phyloP scores from a whole-genome alignment of 2,329 filamentous ascomycete genomes.

The Plenodomus tracheiphilus region DNA sequence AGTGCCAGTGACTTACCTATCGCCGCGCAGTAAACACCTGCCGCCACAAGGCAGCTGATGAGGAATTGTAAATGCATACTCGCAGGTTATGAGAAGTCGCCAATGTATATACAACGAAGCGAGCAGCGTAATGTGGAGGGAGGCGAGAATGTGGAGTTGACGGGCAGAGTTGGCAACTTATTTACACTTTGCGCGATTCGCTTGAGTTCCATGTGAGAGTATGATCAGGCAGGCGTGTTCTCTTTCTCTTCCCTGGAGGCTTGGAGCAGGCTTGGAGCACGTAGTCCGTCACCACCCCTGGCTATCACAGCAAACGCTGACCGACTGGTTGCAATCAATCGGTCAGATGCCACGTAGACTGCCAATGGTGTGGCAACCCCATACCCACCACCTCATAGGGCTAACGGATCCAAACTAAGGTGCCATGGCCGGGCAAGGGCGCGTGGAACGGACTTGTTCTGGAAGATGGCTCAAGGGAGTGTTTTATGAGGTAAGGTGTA shows the following conservation, averaged over 20 bases:
- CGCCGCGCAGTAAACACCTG: constrained; percentile 24
- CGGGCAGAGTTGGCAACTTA: not conserved
- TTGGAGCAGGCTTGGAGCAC: not conserved
- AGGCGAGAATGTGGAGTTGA: not conserved
- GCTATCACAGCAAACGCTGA: not conserved
- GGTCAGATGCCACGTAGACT: not conserved
- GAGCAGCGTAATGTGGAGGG: not conserved
- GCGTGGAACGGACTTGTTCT: not conserved
- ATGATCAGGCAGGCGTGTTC: not conserved
- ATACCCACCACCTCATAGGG: not conserved
- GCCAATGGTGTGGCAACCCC: not conserved
- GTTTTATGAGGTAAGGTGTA: not conserved
- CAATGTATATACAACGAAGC: not conserved
- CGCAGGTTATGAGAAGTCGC: constrained; percentile 2
- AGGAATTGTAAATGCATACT: constrained; percentile 31
- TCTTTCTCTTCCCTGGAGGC: not conserved
- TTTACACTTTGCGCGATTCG: not conserved
- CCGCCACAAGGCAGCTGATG: constrained; percentile 36
- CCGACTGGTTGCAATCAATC: not conserved
- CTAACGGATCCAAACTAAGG: not conserved
- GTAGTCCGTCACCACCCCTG: not conserved
- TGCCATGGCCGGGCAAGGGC: not conserved
- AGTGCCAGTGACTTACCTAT: constrained; percentile 12
- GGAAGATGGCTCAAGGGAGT: not conserved
- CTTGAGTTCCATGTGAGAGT: not conserved